These are phyloP conservation scores for Creolimax fragrantissima DNA, from an alignment of 78 protist species.

Conservation along the genomic window DNA sequence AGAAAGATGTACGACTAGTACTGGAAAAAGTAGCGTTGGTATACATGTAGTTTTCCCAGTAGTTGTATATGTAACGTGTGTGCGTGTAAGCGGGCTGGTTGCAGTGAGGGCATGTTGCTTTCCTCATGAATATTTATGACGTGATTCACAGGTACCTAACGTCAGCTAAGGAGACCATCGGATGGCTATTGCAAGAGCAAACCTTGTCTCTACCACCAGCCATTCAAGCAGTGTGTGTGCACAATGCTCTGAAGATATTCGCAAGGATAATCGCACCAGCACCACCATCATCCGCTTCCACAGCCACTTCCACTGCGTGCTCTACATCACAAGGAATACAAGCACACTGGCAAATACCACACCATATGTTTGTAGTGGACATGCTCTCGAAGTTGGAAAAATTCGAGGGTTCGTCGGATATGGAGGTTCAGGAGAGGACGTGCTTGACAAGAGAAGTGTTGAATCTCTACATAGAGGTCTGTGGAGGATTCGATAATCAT, in stretches of 20 bases:
- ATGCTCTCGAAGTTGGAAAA: constrained; percentile 14
- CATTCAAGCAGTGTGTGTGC: constrained; percentile 64
- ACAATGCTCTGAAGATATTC: constrained; percentile 62
- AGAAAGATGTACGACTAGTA: not conserved
- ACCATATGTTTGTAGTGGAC: not conserved
- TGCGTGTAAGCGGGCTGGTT: too few relatives aligned
- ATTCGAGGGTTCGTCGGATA: constrained; percentile 39
- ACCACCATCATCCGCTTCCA: not conserved
- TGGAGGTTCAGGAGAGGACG: constrained; percentile 84
- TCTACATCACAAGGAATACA: too few relatives aligned
- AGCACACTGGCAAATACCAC: too few relatives aligned
- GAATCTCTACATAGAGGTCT: constrained; percentile 3
- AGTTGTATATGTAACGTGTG: not conserved
- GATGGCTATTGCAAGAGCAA: constrained; percentile 50
- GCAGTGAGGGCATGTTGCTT: too few relatives aligned
- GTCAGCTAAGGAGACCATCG: not conserved
- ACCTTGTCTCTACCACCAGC: constrained; percentile 60
- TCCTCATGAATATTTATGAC: not conserved
- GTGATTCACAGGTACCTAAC: not conserved
- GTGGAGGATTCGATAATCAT: constrained; percentile 25
- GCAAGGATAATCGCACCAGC: not conserved
- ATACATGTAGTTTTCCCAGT: not conserved
- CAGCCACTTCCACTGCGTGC: not conserved
- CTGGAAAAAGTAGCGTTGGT: not conserved
- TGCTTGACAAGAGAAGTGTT: constrained; percentile 36